These are phyloP conservation scores for Acanthochlamys bracteata DNA, from an alignment of 106 monocot genomes.

Conservation along the genomic window DNA sequence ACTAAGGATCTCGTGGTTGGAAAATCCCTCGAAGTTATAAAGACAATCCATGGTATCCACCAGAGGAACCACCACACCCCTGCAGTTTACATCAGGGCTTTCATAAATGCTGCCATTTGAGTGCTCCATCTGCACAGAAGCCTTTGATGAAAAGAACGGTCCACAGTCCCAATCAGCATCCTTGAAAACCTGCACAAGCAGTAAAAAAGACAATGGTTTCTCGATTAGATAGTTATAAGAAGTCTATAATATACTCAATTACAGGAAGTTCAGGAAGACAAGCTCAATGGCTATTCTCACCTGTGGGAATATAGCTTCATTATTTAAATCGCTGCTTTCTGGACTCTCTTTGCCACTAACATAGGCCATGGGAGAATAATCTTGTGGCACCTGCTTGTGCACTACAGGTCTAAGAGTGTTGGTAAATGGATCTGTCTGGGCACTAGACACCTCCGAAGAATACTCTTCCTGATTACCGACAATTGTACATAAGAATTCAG, in stretches of 20 bases:
- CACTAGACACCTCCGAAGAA: slow-evolving; percentile 3
- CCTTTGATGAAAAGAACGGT: not conserved
- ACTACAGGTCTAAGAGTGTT: not conserved
- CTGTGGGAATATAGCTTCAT: not conserved
- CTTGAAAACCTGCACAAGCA: not conserved
- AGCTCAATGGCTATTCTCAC: slow-evolving; percentile 1
- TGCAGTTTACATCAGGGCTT: not conserved
- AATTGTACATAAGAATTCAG: slow-evolving; percentile 19
- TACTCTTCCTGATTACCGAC: slow-evolving; percentile 20
- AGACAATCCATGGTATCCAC: not conserved
- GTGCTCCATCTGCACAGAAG: not conserved
- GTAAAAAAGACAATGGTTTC: not conserved
- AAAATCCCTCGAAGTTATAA: not conserved
- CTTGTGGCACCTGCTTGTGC: not conserved
- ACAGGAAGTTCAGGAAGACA: not conserved
- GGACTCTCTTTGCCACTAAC: not conserved
- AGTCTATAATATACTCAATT: not conserved
- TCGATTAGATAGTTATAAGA: not conserved
- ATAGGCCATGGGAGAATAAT: not conserved
- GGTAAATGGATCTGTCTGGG: not conserved
- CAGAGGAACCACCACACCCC: not conserved
- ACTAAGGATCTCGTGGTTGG: not conserved
- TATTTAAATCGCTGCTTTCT: slow-evolving; percentile 1
- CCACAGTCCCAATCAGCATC: not conserved
- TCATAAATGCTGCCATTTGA: not conserved